Evolutionary conservation across 2,329 filamentous ascomycete species (phyloP).

Genomic region (Arthrobotrys conoides): DNA sequence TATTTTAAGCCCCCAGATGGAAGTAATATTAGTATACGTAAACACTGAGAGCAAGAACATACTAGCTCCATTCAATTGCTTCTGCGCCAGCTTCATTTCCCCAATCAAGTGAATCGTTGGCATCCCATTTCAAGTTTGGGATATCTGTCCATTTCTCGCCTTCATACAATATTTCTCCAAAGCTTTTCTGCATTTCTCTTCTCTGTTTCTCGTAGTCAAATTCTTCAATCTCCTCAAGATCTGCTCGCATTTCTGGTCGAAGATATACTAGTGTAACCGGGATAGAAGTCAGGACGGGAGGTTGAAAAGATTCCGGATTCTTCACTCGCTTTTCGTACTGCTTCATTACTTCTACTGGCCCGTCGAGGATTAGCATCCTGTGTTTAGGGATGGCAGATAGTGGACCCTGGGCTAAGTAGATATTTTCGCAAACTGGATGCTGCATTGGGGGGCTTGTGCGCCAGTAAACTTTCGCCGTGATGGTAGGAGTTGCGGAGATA

Average conservation of each 20-base stretch:
- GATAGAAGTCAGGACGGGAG: neutral
- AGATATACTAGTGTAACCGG: conserved; percentile 33
- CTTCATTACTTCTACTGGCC: conserved; percentile 29
- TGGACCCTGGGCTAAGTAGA: neutral
- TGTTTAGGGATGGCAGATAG: neutral
- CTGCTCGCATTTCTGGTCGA: conserved; percentile 4
- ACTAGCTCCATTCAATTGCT: neutral
- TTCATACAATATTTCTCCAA: neutral
- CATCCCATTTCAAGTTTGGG: neutral
- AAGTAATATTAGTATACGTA: too few species aligned
- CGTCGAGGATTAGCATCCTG: conserved; percentile 13
- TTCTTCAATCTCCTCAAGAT: conserved; percentile 9
- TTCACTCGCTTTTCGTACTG: conserved; percentile 17
- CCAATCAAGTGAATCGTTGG: neutral
- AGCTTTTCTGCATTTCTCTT: conserved; percentile 1
- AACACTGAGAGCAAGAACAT: neutral
- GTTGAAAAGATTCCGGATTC: neutral
- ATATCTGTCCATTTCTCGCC: neutral
- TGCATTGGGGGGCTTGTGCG: neutral
- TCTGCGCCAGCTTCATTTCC: neutral
- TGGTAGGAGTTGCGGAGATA: conserved; percentile 20
- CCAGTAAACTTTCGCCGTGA: conserved; percentile 24
- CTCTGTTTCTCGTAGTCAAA: conserved; percentile 38
- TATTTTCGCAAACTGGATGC: neutral
- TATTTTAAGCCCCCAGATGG: too few species aligned